These are phyloP conservation scores for Durusdinium trenchii DNA, from an alignment of 73 alveolate genomes.

Conservation along the genomic window DNA sequence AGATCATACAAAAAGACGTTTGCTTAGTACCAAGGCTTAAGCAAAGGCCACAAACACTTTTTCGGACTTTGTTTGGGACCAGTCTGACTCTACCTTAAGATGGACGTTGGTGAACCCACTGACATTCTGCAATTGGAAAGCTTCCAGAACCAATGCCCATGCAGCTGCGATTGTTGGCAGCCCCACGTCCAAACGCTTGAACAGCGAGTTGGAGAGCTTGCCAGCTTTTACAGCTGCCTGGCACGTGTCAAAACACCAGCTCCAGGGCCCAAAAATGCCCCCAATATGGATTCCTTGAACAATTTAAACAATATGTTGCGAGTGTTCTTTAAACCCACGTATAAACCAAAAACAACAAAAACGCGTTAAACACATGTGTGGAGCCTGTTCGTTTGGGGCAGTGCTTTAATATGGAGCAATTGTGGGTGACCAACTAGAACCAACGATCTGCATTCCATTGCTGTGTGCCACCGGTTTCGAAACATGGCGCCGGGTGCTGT, in stretches of 20 bases:
- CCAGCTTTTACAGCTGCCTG: constrained; percentile 68
- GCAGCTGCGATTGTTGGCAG: background rate
- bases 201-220: constrained; percentile 69
- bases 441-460: background rate
- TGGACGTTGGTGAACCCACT: background rate
- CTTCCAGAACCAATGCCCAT: too few relatives aligned
- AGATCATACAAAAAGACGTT: background rate
- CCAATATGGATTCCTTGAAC: background rate
- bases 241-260: background rate
- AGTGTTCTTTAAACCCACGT: background rate
- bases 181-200: constrained; percentile 51
- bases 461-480: too few relatives aligned
- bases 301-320: background rate
- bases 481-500: too few relatives aligned
- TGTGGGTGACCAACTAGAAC: background rate
- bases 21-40: background rate
- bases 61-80: background rate
- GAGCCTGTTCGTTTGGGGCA: background rate
- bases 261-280: background rate
- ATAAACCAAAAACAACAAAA: background rate
- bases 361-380: background rate
- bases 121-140: background rate
- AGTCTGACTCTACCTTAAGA: background rate
- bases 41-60: background rate
- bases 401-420: background rate